Percentiles rank a stretch among this genome's conserved stretches.
These are phyloP conservation scores for Boechera retrofracta DNA, from an alignment of 345 rosid genomes.

Conservation along the genomic window DNA sequence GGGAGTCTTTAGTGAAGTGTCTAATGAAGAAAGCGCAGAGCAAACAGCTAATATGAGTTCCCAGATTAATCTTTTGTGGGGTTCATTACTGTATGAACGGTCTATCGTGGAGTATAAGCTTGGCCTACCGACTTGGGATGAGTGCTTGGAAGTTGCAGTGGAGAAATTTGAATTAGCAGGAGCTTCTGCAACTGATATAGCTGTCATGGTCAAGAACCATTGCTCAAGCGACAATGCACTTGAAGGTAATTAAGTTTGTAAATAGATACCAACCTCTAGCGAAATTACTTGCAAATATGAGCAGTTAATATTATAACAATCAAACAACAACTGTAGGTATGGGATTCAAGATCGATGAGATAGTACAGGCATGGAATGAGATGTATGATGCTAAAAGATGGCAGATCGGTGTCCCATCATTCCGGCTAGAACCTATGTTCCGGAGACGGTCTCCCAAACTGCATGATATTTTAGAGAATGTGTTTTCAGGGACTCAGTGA, in stretches of 20 bases:
- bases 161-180: constrained; percentile 98
- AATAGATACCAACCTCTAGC: not conserved
- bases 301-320: not conserved
- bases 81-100: constrained; percentile 89
- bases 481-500: constrained; percentile 43
- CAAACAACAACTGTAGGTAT: constrained; percentile 52
- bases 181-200: constrained; percentile 92
- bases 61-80: constrained; percentile 92
- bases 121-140: constrained; percentile 93
- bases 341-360: constrained; percentile 95
- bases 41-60: constrained; percentile 81
- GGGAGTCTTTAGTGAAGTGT: constrained; percentile 56
- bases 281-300: not conserved
- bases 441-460: constrained; percentile 82
- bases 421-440: constrained; percentile 91
- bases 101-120: constrained; percentile 90
- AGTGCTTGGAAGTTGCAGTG: constrained; percentile 92
- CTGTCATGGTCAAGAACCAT: constrained; percentile 98
- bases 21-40: constrained; percentile 74
- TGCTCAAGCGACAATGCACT: constrained; percentile 83
- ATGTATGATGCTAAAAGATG: constrained; percentile 97
- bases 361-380: constrained; percentile 98
- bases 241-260: constrained; percentile 66
- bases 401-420: constrained; percentile 95
- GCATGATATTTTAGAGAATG: constrained; percentile 75